These are phyloP conservation scores for Camellia lanceoleosa DNA, from an alignment of 148 eudicot species.

Conservation along the genomic window DNA sequence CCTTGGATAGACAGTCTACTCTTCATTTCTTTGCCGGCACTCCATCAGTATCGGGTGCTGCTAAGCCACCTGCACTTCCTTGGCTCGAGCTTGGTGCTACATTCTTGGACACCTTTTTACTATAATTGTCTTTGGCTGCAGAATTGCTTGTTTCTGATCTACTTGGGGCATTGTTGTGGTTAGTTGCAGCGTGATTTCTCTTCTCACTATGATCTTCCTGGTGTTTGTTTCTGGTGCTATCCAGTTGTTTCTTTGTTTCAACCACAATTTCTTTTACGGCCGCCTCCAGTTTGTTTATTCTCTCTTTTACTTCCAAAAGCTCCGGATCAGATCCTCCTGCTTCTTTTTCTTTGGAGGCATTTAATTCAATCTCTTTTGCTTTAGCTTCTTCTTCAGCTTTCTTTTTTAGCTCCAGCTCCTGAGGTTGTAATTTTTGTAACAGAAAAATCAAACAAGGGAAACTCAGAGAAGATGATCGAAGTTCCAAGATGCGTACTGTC, in stretches of 20 bases:
- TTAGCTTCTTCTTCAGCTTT: conserved; percentile 64
- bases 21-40: conserved; percentile 17
- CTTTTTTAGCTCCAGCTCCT: conserved; percentile 71
- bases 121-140: neutral
- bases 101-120: conserved; percentile 12
- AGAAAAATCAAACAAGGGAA: neutral
- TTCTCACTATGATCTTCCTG: conserved; percentile 24
- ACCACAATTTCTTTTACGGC: conserved; percentile 62
- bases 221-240: conserved; percentile 19
- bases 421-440: conserved; percentile 11
- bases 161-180: neutral
- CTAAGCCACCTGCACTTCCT: conserved; percentile 15
- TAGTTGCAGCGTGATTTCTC: conserved; percentile 17
- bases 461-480: neutral
- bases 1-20: neutral
- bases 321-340: conserved; percentile 36
- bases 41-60: conserved; percentile 10
- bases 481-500: neutral
- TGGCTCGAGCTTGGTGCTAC: conserved; percentile 11
- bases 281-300: conserved; percentile 67
- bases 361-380: conserved; percentile 51
- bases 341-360: conserved; percentile 45
- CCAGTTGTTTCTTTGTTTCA: conserved; percentile 47
- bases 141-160: conserved; percentile 22
- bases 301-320: conserved; percentile 57